These are phyloP conservation scores for Neurospora sp. DNA, from an alignment of 495 filamentous ascomycete species.

Conservation along the genomic window DNA sequence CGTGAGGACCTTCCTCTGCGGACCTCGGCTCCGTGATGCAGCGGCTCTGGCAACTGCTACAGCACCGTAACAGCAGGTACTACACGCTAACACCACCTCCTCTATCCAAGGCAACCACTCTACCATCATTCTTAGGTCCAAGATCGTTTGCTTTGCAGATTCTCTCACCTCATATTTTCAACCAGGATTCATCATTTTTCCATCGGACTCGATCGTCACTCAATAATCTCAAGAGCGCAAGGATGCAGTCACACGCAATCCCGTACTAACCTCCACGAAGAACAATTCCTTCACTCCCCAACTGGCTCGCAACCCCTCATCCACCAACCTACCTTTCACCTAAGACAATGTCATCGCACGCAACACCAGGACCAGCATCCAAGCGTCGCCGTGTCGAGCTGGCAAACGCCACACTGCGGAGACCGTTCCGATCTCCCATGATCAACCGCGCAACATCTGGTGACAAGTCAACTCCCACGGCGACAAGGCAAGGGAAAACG, in stretches of 20 bases:
- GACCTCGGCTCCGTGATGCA: neutral
- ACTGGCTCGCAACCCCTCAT: neutral
- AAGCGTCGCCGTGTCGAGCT: slow-evolving; percentile 22
- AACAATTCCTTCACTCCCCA: neutral
- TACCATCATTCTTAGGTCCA: neutral
- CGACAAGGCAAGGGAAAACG: neutral
- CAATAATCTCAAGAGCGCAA: neutral
- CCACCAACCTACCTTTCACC: neutral
- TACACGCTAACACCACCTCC: neutral
- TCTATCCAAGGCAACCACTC: neutral
- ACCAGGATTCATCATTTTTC: neutral
- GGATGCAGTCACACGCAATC: neutral
- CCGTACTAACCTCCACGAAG: neutral
- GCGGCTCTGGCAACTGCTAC: neutral
- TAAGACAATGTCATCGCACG: slow-evolving; percentile 8
- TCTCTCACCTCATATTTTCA: neutral
- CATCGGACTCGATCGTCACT: neutral
- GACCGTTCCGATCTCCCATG: slow-evolving; percentile 21
- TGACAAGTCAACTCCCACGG: neutral
- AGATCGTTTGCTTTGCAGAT: neutral
- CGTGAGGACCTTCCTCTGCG: neutral
- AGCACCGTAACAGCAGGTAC: neutral
- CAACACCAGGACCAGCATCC: slow-evolving; percentile 15
- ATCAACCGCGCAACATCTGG: slow-evolving; percentile 7
- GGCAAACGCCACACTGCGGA: slow-evolving; percentile 18